Evolutionary conservation across 176 grass and related monocot species (phyloP).

Genomic region (Hordeum vulgare): DNA sequence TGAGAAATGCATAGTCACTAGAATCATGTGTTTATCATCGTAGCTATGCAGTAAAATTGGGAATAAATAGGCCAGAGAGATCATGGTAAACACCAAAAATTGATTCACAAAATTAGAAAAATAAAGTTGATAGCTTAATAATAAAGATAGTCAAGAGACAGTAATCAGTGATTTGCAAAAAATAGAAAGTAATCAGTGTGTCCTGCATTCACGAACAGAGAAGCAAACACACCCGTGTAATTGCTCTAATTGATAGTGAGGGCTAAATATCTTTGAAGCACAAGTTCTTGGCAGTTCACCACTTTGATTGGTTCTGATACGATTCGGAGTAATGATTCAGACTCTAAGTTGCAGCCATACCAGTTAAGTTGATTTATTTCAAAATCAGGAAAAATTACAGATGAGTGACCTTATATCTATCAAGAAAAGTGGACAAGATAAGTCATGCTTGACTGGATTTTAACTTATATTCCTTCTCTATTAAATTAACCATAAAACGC

Average conservation of each 20-base stretch:
- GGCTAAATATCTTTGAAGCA: background rate
- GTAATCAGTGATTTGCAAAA: background rate
- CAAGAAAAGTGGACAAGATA: background rate
- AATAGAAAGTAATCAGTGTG: no score
- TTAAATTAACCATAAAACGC: background rate
- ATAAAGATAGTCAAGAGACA: background rate
- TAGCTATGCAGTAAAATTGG: background rate
- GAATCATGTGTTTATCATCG: background rate
- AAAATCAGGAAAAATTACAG: background rate
- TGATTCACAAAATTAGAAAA: background rate
- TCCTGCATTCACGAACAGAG: background rate
- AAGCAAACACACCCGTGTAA: background rate
- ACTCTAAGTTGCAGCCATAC: background rate
- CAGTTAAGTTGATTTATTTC: background rate
- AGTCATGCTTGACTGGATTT: background rate
- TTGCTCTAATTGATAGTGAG: no score
- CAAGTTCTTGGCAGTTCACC: background rate
- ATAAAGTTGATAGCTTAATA: background rate
- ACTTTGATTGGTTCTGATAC: background rate
- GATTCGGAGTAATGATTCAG: background rate
- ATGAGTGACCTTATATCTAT: background rate
- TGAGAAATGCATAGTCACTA: background rate
- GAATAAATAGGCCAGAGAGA: background rate
- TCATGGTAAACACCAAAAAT: no score
- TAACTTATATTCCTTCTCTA: background rate